phyloP scores from a whole-genome alignment of 2,329 filamentous ascomycete genomes.

The Fusarium camptoceras region DNA sequence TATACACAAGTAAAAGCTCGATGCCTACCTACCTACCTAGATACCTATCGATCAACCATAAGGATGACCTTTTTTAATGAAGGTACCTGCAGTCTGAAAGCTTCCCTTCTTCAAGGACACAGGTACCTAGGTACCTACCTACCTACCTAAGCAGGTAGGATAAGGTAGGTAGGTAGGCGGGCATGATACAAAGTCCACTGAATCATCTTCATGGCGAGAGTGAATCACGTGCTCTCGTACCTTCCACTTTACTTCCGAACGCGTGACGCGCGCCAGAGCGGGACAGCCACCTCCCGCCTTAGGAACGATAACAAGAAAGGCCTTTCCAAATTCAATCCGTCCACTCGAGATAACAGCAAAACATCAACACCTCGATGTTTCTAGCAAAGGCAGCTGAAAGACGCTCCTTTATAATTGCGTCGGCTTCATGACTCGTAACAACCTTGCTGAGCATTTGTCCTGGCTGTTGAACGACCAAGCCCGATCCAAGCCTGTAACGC shows the following conservation, averaged over 20 bases:
- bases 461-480: constrained; percentile 66
- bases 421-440: constrained; percentile 72
- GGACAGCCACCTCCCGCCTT: constrained; percentile 24
- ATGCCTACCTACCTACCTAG: too few species aligned
- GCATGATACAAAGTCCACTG: background rate
- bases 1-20: background rate
- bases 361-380: constrained; percentile 42
- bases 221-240: constrained; percentile 47
- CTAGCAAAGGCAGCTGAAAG: constrained; percentile 34
- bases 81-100: background rate
- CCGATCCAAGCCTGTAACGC: constrained; percentile 55
- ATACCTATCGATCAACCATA: background rate
- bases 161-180: background rate
- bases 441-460: constrained; percentile 67
- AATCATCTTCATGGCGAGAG: constrained; percentile 13
- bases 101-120: too few species aligned
- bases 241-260: constrained; percentile 51
- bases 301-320: constrained; percentile 43
- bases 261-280: constrained; percentile 47
- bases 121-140: too few species aligned
- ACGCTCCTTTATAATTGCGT: constrained; percentile 42
- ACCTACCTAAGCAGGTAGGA: background rate
- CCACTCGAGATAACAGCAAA: constrained; percentile 15
- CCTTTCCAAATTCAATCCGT: constrained; percentile 23
- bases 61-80: background rate